Base-by-base conservation (phyloP, 2,329 filamentous ascomycete genomes). In the Delphinella strobiligena region DNA sequence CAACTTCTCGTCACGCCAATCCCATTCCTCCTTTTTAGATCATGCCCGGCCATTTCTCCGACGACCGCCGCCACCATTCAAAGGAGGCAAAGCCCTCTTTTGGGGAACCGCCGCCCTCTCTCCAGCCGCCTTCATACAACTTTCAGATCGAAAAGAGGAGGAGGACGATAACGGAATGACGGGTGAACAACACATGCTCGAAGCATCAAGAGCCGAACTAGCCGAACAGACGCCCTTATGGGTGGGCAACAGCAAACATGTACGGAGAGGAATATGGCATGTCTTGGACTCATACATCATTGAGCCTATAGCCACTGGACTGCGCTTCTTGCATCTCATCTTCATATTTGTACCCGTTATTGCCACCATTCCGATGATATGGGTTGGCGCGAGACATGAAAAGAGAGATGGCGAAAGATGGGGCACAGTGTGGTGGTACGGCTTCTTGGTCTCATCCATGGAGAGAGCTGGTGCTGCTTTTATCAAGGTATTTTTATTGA, bases 341-440 rank as follows among this genome's bases (percentile, higher is more conserved):
- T 60, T 81, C 43, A 91, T 98, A 40, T 98, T 98, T 54, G 78
- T 95, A 15, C 91, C 91, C 0, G 87, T 98, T 31, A 77, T 98
- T 38, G 58, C 81, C 2, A 72, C 83, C 0, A 75, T 93, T 5
- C 91, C 91, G 0, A 71, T 69, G 0, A 78, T 94, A 42, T 95
- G 84, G 82, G 44, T 94, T 42, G 91, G 91, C 1, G 56, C 59
- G 24, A 68, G 80, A 34, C 66, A 75, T 36, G 63, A 71, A 2
- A 66, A 77, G 24, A 73, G 71, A 42, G 80, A 86, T 50, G 76
- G 84, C 47, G 85, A 94, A 63, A 72, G 85, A 46, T 71, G 66
- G 4, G 89, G 91, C 1, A 88, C 88, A 0, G 54, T 96, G 3
- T 94, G 84, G 86, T 98, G 91, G 91, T 98, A 95, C 63, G 68